A percentile compares a stretch with the other conserved stretches of the same genome.
Evolutionary conservation across 805 yeast species (phyloP).

Genomic region (Ogataea chonburiensis): DNA sequence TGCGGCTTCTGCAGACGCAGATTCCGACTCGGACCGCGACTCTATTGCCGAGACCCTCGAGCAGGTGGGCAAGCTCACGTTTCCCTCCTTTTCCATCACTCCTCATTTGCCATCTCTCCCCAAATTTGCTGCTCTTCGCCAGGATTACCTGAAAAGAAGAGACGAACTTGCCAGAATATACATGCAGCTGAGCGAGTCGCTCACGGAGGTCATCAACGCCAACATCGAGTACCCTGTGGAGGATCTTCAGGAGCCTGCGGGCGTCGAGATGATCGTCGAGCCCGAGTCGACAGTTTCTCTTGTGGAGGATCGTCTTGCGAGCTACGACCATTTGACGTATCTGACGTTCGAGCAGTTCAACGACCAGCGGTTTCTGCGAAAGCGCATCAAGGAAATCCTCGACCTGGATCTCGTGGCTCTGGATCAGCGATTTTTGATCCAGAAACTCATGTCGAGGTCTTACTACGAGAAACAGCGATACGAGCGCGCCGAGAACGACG

Average conservation of each 20-base stretch:
- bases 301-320: constrained; percentile 13
- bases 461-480: constrained; percentile 46
- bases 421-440: constrained; percentile 51
- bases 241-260: constrained; percentile 34
- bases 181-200: constrained; percentile 29
- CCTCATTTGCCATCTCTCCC: constrained; percentile 34
- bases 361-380: constrained; percentile 41
- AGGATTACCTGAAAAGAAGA: constrained; percentile 25
- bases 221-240: constrained; percentile 51
- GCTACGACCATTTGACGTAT: constrained; percentile 30
- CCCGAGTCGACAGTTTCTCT: constrained; percentile 11
- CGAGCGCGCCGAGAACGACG: constrained; percentile 20
- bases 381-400: constrained; percentile 49
- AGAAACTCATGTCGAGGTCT: constrained; percentile 68
- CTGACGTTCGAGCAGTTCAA: constrained; percentile 35
- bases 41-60: constrained; percentile 49
- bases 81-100: constrained; percentile 26
- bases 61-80: constrained; percentile 45
- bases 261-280: constrained; percentile 19
- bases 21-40: constrained; percentile 32
- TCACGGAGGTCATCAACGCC: constrained; percentile 44
- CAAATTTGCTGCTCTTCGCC: constrained; percentile 25
- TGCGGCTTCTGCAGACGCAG: too few species aligned
- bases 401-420: constrained; percentile 39
- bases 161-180: constrained; percentile 25